These are phyloP conservation scores for Magnusiomyces ingens DNA, from an alignment of 1,139 yeast genomes.

Conservation along the genomic window DNA sequence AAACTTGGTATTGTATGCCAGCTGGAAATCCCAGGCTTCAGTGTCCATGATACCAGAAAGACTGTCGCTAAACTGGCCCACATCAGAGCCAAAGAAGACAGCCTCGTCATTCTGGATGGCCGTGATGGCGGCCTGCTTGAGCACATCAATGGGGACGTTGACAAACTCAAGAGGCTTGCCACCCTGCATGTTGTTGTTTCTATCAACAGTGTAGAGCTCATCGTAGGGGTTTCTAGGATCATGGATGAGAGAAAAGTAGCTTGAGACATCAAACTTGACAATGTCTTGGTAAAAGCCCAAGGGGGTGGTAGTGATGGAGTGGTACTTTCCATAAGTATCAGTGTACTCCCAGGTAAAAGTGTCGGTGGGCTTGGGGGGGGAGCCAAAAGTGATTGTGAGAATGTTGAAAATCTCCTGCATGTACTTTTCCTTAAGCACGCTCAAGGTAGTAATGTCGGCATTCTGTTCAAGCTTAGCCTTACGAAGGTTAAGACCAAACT, in stretches of 20 bases:
- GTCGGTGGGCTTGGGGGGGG: conserved; percentile 55
- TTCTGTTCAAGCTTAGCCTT: conserved; percentile 26
- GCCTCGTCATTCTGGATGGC: conserved; percentile 58
- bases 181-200: conserved; percentile 51
- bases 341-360: conserved; percentile 53
- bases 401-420: conserved; percentile 48
- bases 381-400: conserved; percentile 50
- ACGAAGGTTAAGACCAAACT: conserved; percentile 52
- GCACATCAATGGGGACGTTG: conserved; percentile 43
- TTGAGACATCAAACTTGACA: conserved; percentile 42
- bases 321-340: conserved; percentile 50
- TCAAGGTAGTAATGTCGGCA: conserved; percentile 30
- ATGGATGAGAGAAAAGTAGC: conserved; percentile 51
- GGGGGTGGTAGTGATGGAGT: conserved; percentile 45
- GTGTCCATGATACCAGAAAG: conserved; percentile 49
- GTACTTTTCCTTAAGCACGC: conserved; percentile 42
- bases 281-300: conserved; percentile 44
- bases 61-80: conserved; percentile 49
- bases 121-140: conserved; percentile 51
- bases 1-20: conserved; percentile 49
- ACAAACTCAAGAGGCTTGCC: conserved; percentile 61
- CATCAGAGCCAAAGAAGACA: conserved; percentile 65
- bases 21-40: conserved; percentile 47
- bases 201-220: conserved; percentile 54
- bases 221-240: conserved; percentile 56